Evolutionary conservation across 2,329 filamentous ascomycete genomes (phyloP), one percentile per base, ranked within the genome.

Genomic region (Pseudocercospora pini-densiflorae): DNA sequence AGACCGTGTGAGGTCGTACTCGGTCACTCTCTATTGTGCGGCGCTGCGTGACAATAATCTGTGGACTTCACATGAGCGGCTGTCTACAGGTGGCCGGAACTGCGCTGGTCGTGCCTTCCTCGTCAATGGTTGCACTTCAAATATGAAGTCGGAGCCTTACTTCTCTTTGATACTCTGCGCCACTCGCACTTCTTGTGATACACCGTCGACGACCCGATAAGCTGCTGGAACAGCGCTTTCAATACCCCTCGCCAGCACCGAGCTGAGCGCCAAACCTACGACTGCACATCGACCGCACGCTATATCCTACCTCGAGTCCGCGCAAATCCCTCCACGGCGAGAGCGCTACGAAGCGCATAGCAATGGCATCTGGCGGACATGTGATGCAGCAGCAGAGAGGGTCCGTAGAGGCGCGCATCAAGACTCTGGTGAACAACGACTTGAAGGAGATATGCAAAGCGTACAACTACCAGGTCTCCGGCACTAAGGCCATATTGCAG

Each of bases 401-500:
- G n/a, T 66, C 59, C 12, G 55, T 77, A 21, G 73, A 74, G 55
- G 68, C 73, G n/a, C 69, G 69, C 31, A 71, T 79, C 63, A 88
- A 87, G 75, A 84, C 80, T 8, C 79, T 89, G 61, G 81, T 88
- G 62, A 89, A 88, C 75, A 82, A 82, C 66, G 89, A 94, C 73
- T 86, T 97, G 58, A 92, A 93, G 73, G 85, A 85, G 61, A 90
- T 98, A 71, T 91, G 94, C 76, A 86, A 88, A 69, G 83, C 87
- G 67, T 92, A 97, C 81, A 87, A 89, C 55, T 83, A 97, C 40
- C 86, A 88, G 71, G 90, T 92, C 67, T 92, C 90, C 29, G 95
- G 95, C 21, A 90, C 95, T 74, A 99, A 99, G 83, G 88, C 89
- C 36, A 87, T 91, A 49, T 83, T 98, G 66, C 93, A 97, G 80